Base-by-base conservation (phyloP, 2,329 filamentous ascomycete genomes). In the Diaporthe longicolla region DNA sequence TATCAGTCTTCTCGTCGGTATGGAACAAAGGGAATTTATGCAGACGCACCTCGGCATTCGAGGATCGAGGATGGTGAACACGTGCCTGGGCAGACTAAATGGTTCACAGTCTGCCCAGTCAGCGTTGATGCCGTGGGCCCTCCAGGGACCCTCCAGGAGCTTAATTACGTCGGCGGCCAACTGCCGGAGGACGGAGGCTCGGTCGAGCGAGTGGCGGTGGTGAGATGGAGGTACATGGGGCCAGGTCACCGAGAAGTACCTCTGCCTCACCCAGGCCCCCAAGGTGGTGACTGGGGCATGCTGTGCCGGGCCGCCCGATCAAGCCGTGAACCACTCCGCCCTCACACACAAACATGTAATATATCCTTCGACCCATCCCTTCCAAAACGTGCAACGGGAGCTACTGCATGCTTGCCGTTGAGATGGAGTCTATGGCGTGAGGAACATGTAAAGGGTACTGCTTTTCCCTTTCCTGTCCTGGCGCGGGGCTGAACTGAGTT, bases 341-440 rank as follows among this genome's bases (percentile, higher is more conserved):
- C 45, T 52, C 45, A 66, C 19, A 35, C 59, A 21, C 45, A 37
- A 11, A n/a, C 40, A n/a, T 19, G 40, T 45, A 50, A 26, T 32
- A 65, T 24, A 21, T 65, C 26, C 26, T 29, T 65, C 61, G 52
- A 11, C 29, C 45, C 21, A 52, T 66, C 61, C 24, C 29, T 66
- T 37, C 45, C 43, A 35, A 66, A 66, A 66, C 61, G 45, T 66
- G 45, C 61, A 66, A 66, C 61, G 61, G 61, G 45, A 52, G 61
- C 61, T 66, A 66, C 45, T 66, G 61, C 61, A 52, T 52, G 61
- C 61, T 66, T 66, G 29, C 61, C 45, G 61, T 1, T 13, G 37
- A 66, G 19, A 13, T 66, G 45, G 61, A 26, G 43, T 66, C 40
- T 65, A n/a, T 37, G 43, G 17, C 13, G n/a, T 17, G 32, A 2